These are phyloP conservation scores for Heterobasidion annosum DNA, from an alignment of 1,284 basidiomycete species.

Conservation along the genomic window DNA sequence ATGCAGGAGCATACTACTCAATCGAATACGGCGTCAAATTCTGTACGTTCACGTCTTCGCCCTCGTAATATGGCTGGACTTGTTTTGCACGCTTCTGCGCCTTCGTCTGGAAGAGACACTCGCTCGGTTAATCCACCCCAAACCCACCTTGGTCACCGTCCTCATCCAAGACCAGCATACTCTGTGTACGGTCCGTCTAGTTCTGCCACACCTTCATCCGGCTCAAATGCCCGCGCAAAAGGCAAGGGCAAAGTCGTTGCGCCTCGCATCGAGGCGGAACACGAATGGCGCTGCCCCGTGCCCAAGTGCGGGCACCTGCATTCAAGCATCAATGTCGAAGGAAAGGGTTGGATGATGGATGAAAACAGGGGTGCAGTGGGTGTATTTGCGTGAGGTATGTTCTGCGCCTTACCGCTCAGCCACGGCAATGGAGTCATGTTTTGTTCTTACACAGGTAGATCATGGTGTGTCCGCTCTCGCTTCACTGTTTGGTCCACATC, in stretches of 20 bases:
- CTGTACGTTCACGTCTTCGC: conserved; percentile 49
- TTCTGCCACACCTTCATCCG: background rate
- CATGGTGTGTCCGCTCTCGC: no score
- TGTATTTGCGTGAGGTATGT: conserved; percentile 8
- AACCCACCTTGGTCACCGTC: background rate
- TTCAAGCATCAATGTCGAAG: conserved; percentile 25
- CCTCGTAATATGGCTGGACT: conserved; percentile 19
- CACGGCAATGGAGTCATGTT: no score
- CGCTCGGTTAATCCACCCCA: background rate
- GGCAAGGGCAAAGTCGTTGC: conserved; percentile 24
- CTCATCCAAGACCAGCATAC: background rate
- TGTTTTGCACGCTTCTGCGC: conserved; percentile 10
- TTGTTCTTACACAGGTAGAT: no score
- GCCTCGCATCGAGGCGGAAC: conserved; percentile 33
- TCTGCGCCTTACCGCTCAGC: no score
- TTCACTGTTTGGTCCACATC: no score
- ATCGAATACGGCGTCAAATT: conserved; percentile 14
- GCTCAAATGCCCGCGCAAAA: conserved; percentile 14
- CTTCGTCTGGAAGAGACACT: background rate
- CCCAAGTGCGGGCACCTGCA: conserved; percentile 42
- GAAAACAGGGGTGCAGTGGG: conserved; percentile 10
- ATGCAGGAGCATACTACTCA: background rate
- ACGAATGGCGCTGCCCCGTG: conserved; percentile 60
- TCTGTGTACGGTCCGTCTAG: background rate
- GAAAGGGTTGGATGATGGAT: conserved; percentile 11